These are phyloP conservation scores for Eucalyptus pauciflora DNA, from an alignment of 345 rosid genomes.

Conservation along the genomic window DNA sequence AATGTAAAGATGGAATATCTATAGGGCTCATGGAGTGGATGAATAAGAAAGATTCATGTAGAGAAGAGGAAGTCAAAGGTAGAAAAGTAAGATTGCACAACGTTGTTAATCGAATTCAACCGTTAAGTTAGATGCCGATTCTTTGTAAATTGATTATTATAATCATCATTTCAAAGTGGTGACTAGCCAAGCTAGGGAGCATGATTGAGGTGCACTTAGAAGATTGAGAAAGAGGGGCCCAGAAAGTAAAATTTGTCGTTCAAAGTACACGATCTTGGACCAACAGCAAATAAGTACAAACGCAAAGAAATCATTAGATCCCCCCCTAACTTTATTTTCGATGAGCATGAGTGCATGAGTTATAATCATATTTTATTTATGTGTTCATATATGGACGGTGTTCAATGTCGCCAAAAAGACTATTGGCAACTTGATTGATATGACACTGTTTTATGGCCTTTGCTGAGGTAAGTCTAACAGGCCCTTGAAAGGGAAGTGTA, in stretches of 20 bases:
- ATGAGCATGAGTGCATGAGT: not conserved
- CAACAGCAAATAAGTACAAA: not conserved
- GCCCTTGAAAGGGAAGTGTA: not conserved
- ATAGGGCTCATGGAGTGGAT: not conserved
- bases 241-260: not conserved
- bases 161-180: not conserved
- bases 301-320: not conserved
- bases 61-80: not conserved
- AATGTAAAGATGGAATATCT: not conserved
- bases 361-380: not conserved
- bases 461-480: not conserved
- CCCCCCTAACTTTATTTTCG: not conserved
- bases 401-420: not conserved
- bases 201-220: not conserved
- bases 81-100: not conserved
- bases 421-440: not conserved
- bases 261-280: not conserved
- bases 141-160: not conserved
- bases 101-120: not conserved
- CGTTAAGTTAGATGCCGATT: not conserved
- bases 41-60: not conserved
- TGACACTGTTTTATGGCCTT: not conserved
- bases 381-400: not conserved
- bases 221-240: not conserved
- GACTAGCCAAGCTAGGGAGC: not conserved